These are phyloP conservation scores for Przewalskia tangutica DNA, from an alignment of 257 asterid species.

Conservation along the genomic window DNA sequence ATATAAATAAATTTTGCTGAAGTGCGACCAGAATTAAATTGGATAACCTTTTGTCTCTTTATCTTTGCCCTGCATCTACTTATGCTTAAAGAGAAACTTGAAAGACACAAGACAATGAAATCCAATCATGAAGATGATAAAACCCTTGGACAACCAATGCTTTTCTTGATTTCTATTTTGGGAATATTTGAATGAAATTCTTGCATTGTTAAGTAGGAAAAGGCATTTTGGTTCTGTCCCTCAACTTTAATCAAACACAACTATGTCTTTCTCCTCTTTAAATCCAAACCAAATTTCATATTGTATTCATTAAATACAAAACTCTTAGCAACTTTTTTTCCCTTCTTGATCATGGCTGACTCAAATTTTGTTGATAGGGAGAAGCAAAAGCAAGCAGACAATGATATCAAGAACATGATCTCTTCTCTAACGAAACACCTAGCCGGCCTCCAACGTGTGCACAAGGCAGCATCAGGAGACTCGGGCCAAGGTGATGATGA, in stretches of 20 bases:
- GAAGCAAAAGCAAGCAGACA: conserved; percentile 37
- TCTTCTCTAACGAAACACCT: conserved; percentile 49
- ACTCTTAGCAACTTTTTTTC: neutral
- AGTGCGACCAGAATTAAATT: neutral
- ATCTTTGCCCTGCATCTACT: neutral
- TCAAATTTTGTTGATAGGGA: conserved; percentile 19
- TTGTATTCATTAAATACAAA: neutral
- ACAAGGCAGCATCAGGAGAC: conserved; percentile 32
- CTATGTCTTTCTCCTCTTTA: conserved; percentile 6
- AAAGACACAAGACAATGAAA: conserved; percentile 5
- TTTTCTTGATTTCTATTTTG: conserved; percentile 18
- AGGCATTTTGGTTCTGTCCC: conserved; percentile 4
- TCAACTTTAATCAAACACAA: conserved; percentile 6
- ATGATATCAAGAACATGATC: conserved; percentile 52
- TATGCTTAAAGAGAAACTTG: neutral
- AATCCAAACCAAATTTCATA: conserved; percentile 11
- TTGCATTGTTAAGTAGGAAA: conserved; percentile 30
- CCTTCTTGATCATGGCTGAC: conserved; percentile 15
- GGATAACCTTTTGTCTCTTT: neutral
- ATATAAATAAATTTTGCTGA: neutral
- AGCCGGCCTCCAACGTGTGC: conserved; percentile 29
- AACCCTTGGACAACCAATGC: conserved; percentile 33
- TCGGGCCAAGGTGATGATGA: conserved; percentile 19
- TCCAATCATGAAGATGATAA: neutral
- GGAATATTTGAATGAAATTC: conserved; percentile 16